Evolutionary conservation across 345 rosid species (phyloP).

Genomic region (Eucalyptus albens): DNA sequence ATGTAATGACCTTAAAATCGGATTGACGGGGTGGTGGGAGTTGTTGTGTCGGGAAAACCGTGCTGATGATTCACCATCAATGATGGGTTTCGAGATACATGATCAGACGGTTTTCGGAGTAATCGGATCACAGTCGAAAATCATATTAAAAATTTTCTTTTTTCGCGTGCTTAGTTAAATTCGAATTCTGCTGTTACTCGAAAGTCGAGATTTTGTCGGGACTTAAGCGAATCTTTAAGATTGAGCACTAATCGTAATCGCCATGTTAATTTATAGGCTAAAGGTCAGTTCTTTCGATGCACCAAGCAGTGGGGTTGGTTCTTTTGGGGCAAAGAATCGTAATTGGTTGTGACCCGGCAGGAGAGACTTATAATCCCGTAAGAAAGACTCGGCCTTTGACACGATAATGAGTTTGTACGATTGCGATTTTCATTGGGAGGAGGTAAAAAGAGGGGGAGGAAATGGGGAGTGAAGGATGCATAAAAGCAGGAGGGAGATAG

Average conservation of each 20-base stretch:
- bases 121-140: neutral
- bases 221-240: neutral
- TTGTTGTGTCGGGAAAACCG: neutral
- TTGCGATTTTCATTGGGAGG: neutral
- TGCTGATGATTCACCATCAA: neutral
- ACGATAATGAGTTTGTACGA: neutral
- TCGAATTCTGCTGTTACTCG: neutral
- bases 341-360: neutral
- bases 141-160: neutral
- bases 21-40: neutral
- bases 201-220: neutral
- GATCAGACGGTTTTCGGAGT: neutral
- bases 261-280: neutral
- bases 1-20: neutral
- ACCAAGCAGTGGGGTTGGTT: neutral
- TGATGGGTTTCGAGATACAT: neutral
- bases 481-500: neutral
- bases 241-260: neutral
- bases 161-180: neutral
- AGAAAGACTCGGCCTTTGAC: neutral
- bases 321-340: neutral
- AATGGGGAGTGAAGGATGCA: neutral
- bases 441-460: neutral
- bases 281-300: neutral
- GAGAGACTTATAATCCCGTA: neutral